Percentiles rank a stretch among this genome's conserved stretches.
Conservation (phyloP, 1,139 yeast species). For the Blastobotrys persicus region DNA sequence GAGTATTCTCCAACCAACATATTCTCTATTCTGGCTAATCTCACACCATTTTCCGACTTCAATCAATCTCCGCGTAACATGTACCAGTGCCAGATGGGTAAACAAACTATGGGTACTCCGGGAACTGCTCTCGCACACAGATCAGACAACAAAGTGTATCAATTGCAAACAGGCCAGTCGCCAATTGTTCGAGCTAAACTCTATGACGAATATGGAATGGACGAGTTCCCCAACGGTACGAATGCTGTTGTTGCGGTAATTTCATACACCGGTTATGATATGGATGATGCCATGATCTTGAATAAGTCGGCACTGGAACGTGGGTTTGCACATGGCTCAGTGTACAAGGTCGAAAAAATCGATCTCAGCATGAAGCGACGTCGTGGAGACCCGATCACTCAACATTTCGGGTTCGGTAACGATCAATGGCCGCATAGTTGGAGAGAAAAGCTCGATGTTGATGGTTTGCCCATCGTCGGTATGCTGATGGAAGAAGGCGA, state of each 20-base stretch:
- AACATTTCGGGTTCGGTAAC: slow-evolving; percentile 90
- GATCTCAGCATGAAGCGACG: slow-evolving; percentile 77
- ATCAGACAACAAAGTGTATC: slow-evolving; percentile 90
- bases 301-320: slow-evolving; percentile 97
- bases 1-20: slow-evolving; percentile 95
- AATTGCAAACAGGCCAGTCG: slow-evolving; percentile 96
- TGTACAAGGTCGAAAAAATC: slow-evolving; percentile 89
- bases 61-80: slow-evolving; percentile 99
- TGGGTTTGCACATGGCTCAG: slow-evolving; percentile 97
- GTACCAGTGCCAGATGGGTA: slow-evolving; percentile 99
- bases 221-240: slow-evolving; percentile 97
- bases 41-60: slow-evolving; percentile 97
- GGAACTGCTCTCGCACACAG: slow-evolving; percentile 93
- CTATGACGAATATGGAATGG: slow-evolving; percentile 96
- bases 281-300: slow-evolving; percentile 99
- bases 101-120: slow-evolving; percentile 99
- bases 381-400: slow-evolving; percentile 92
- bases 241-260: slow-evolving; percentile 99
- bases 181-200: slow-evolving; percentile 94
- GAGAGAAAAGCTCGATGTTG: slow-evolving; percentile 83
- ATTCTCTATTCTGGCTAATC: slow-evolving; percentile 86
- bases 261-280: slow-evolving; percentile 98
- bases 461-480: slow-evolving; percentile 92
- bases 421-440: slow-evolving; percentile 92
- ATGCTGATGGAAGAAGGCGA: slow-evolving; percentile 90